A percentile compares a stretch with the other conserved stretches of the same genome.
Conservation (phyloP, 495 filamentous ascomycete species). For the Gamarada debralockiae region DNA sequence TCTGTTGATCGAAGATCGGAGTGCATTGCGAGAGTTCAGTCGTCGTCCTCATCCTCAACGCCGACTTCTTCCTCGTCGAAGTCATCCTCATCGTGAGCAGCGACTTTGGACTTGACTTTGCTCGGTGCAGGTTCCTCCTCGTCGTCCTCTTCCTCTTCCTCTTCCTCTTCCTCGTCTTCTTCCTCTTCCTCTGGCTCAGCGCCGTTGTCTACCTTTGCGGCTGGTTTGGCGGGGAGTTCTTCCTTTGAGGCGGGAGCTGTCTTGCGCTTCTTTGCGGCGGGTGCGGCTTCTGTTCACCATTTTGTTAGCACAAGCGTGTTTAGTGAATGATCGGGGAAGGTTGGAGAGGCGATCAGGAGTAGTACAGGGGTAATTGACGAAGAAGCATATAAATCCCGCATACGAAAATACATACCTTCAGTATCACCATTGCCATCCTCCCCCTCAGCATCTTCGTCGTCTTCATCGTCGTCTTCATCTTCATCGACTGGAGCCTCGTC, state of each 20-base stretch:
- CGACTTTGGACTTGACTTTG: constrained; percentile 6
- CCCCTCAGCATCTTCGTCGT: constrained; percentile 17
- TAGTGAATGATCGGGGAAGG: neutral
- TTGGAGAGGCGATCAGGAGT: neutral
- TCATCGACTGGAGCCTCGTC: constrained; percentile 19
- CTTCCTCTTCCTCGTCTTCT: constrained; percentile 12
- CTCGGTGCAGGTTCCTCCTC: constrained; percentile 19
- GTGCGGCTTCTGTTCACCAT: constrained; percentile 6
- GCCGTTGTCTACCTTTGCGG: constrained; percentile 11
- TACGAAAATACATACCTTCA: constrained; percentile 9
- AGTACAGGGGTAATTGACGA: neutral
- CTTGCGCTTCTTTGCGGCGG: constrained; percentile 15
- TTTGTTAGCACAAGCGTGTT: neutral
- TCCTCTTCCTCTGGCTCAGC: constrained; percentile 15
- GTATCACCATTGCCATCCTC: constrained; percentile 20
- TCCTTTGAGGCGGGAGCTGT: neutral
- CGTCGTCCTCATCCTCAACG: constrained; percentile 13
- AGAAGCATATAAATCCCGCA: neutral
- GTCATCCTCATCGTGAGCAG: constrained; percentile 3
- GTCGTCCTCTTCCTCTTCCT: constrained; percentile 21
- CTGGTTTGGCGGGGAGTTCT: constrained; percentile 9
- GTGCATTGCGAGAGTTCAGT: neutral
- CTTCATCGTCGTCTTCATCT: constrained; percentile 17
- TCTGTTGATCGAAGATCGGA: neutral
- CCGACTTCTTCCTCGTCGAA: constrained; percentile 10